phyloP scores from a whole-genome alignment of 1,139 yeast genomes.

The Taiozyma sp. region DNA sequence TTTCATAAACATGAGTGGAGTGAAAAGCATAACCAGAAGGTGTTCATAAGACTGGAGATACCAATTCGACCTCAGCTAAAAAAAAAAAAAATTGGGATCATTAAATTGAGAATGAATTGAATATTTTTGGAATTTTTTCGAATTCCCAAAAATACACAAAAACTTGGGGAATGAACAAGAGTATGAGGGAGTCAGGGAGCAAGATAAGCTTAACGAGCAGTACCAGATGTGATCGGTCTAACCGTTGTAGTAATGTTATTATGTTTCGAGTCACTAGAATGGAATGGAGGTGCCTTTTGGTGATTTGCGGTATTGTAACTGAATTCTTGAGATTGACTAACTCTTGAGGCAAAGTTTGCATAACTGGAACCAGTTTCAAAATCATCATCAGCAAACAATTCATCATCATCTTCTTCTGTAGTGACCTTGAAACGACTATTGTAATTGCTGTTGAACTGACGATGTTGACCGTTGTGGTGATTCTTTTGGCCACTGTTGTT shows the following conservation, averaged over 20 bases:
- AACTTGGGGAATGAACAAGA: not conserved
- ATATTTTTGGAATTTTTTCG: not conserved
- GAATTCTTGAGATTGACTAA: slow-evolving; percentile 6
- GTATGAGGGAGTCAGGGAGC: not conserved
- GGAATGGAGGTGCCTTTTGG: not conserved
- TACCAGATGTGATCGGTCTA: not conserved
- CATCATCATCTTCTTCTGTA: slow-evolving; percentile 28
- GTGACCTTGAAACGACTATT: not conserved
- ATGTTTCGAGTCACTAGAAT: not conserved
- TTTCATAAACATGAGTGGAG: not conserved
- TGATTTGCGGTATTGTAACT: not conserved
- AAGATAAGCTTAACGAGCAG: not conserved
- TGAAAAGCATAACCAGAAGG: not conserved
- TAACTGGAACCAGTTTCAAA: slow-evolving; percentile 17
- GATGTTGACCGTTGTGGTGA: not conserved
- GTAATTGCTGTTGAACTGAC: not conserved
- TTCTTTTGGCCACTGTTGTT: not conserved
- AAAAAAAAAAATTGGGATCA: not conserved
- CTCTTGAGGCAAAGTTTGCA: slow-evolving; percentile 14
- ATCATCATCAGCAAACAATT: slow-evolving; percentile 28
- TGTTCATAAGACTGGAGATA: not conserved
- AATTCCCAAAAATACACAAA: not conserved
- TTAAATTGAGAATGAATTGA: slow-evolving; percentile 2
- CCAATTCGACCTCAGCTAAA: not conserved
- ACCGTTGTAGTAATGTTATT: not conserved